Evolutionary conservation across 805 yeast species (phyloP), one percentile per base, ranked within the genome.

Genomic region (Kodamaea sagamina): DNA sequence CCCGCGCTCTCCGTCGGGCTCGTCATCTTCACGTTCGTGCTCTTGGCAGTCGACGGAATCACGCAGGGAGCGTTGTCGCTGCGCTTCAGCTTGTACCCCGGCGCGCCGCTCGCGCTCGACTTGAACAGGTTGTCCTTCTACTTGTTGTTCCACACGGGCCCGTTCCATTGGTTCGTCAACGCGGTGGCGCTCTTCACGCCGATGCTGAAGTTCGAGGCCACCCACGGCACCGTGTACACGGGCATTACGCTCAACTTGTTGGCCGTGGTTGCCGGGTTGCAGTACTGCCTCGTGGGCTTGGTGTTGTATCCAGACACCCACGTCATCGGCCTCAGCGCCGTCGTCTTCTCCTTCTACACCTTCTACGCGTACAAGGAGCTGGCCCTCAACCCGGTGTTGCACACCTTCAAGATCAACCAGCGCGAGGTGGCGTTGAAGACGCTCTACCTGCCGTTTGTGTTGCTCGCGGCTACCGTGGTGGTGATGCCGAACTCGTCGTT

Each of bases 161-260:
- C 78, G 16, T 47, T 81, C 40, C 95, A 88, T 58, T 65, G 89
- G 58, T 36, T 76, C 3, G 63, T 84, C 53, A 88, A 87, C 53
- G 44, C 78, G 6, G 47, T 79, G 28, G 75, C 84, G 1, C 57
- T 89, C 35, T 68, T 76, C 45, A 75, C 84, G 0, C 80, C 86
- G 15, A 60, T 88, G 53, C 68, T 82, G 9, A 69, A 72, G 40
- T 89, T 82, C 61, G 97, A 89, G 68, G 67, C 73, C 43, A 59
- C 64, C 16, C 84, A 87, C 55, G 97, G 97, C 4, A 88, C 97
- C 0, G 84, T 89, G 2, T 79, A 87, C 61, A 85, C 96, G 3
- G 96, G 95, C 3, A 71, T 89, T 36, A 82, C 89, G 11, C 67
- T 89, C 44, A 89, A 88, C 59, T 50, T 86, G 18, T 62, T 84